Percentiles rank a stretch among this genome's conserved stretches.
phyloP scores from a whole-genome alignment of 208 protist genomes.

The Crithidia fasciculata region DNA sequence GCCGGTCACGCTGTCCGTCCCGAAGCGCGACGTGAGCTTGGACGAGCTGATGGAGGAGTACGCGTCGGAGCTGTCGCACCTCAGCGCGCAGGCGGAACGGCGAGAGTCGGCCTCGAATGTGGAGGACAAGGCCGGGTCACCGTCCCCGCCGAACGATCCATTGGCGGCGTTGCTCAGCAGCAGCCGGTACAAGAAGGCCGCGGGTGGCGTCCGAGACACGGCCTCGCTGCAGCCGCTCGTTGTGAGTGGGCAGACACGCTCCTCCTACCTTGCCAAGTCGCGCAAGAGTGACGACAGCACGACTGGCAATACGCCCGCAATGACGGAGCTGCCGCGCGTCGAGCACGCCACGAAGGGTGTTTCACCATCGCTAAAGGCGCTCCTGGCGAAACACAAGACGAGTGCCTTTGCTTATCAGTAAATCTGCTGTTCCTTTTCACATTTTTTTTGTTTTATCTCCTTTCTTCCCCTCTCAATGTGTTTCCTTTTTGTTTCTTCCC shows the following conservation, averaged over 20 bases:
- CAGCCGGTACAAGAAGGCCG: conserved; percentile 61
- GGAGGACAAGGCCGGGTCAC: not conserved
- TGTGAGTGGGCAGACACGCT: not conserved
- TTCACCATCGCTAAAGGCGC: conserved; percentile 70
- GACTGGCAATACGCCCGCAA: not conserved
- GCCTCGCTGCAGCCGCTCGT: conserved; percentile 21
- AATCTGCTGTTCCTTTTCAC: conserved; percentile 2
- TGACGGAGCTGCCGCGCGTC: conserved; percentile 19
- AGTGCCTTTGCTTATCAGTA: conserved; percentile 38
- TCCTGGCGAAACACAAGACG: conserved; percentile 67
- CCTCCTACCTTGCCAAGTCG: not conserved
- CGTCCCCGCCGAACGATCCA: conserved; percentile 25
- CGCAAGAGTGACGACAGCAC: conserved; percentile 17
- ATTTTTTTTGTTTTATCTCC: conserved; percentile 21
- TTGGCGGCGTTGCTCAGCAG: conserved; percentile 65
- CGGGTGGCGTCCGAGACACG: conserved; percentile 7
- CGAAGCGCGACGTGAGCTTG: conserved; percentile 52
- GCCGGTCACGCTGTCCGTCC: not conserved
- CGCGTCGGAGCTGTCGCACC: conserved; percentile 60
- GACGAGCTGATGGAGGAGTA: conserved; percentile 82
- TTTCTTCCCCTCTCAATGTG: conserved; percentile 4
- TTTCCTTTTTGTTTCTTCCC: conserved; percentile 13
- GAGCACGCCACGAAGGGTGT: conserved; percentile 30
- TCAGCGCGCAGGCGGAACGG: conserved; percentile 40
- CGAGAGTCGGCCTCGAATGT: conserved; percentile 1